Base-by-base conservation (phyloP, 2,329 filamentous ascomycete genomes). In the Sphaerulina musiva region DNA sequence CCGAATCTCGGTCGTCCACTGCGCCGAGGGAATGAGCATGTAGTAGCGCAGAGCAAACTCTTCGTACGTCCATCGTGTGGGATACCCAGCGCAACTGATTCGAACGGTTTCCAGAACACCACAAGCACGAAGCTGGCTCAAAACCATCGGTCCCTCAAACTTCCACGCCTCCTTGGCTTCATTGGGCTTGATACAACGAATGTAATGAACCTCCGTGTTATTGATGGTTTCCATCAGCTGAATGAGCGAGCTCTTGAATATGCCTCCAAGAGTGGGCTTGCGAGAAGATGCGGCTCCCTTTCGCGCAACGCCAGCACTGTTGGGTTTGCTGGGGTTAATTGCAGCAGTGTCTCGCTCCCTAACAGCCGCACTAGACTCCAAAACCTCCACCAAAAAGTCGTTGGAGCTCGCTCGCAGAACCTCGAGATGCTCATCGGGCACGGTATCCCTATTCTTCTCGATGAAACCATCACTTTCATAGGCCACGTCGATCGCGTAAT, bases 381-480 rank as follows among this genome's bases (percentile, higher is more conserved):
- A 74, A 6, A 98, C 89, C 54, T 89, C 81, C 43, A 80, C 82
- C 53, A 98, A 78, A 77, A 98, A 98, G 46, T 77, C 75, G 72
- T 96, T 98, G 32, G 82, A 85, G 1, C 90, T 95, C 48, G 84
- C 84, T 63, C 83, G 86, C 60, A 98, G 80, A 38, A 98, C 86
- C 55, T 93, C 90, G 84, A 98, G 88, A 69, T 97, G 93, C 75
- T 98, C 93, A 68, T 98, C 93, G 5, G 93, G 93, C 45, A 98
- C 93, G 17, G 95, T 98, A 72, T 98, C 93, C 71, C 93, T 84
- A 73, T 98, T 98, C 81, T 98, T 98, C 72, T 98, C 95, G 66
- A 98, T 96, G 74, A 98, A 98, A 45, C 93, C 93, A 65, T 98
- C 93, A 1, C 92, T 97, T 73, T 98, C 93, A 70, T 98, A 98